phyloP scores from a whole-genome alignment of 2,329 filamentous ascomycete genomes.

The Cadophora gregata region DNA sequence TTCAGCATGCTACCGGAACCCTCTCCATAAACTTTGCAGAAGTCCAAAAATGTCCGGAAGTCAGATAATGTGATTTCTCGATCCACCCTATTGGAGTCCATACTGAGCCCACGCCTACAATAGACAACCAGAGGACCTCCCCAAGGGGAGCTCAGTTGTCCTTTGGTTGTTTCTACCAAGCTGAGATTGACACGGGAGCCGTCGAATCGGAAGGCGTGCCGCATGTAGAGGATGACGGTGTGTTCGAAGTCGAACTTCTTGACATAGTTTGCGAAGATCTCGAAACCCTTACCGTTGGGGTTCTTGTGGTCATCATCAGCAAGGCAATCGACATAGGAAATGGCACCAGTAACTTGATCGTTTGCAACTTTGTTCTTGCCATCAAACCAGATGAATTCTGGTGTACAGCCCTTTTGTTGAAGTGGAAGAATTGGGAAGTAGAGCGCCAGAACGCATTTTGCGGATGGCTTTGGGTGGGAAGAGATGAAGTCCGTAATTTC shows the following conservation, averaged over 20 bases:
- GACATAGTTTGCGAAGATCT: not conserved
- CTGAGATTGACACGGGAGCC: not conserved
- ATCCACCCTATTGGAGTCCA: not conserved
- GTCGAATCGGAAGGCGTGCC: not conserved
- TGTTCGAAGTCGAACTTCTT: not conserved
- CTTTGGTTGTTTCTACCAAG: not conserved
- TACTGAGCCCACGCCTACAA: not conserved
- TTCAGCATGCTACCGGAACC: not conserved
- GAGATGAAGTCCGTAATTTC: not conserved
- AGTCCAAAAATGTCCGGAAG: not conserved
- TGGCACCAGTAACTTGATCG: not conserved
- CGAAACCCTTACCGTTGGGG: not conserved
- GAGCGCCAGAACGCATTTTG: not conserved
- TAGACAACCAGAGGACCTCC: not conserved
- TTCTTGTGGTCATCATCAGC: not conserved
- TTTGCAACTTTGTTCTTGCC: not conserved
- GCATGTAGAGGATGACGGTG: not conserved
- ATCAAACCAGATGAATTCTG: slow-evolving; percentile 13
- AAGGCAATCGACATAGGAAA: not conserved
- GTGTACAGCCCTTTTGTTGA: not conserved
- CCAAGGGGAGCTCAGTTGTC: not conserved
- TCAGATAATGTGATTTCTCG: not conserved
- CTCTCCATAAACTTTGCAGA: not conserved
- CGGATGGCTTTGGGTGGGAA: not conserved
- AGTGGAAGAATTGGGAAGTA: not conserved